Evolutionary conservation across 2,329 filamentous ascomycete genomes (phyloP), one percentile per base, ranked within the genome.

Genomic region (Diaporthe amygdali): DNA sequence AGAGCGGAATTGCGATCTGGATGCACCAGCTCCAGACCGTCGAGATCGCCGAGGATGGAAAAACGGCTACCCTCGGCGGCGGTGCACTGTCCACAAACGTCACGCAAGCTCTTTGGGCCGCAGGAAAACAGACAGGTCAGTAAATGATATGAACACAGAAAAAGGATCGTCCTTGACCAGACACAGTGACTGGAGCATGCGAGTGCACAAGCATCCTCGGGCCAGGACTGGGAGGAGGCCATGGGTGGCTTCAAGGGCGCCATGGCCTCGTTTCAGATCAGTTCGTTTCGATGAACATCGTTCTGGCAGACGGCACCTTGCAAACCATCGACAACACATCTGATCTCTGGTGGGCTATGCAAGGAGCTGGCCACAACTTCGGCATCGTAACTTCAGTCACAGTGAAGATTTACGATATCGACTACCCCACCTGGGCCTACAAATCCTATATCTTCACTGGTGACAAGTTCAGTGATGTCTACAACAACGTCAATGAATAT

Each of bases 351-450:
- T 91, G 88, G 88, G 89, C 83, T 1, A 81, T 91, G 71, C 81
- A 83, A 68, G 89, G 89, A 2, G 88, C 88, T 1, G 88, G 88
- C 1, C 87, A 89, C 74, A 90, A 90, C 77, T 90, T 90, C 71
- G 89, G 88, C 6, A 85, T 90, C 51, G 87, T 90, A 14, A 89
- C 87, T 0, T 84, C 83, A 1, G 78, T 85, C 12, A 84, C 81
- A 0, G 79, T 80, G 0, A 86, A 86, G 74, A 82, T 89, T 44
- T 88, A 86, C 74, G 83, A 87, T 72, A 81, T 81, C 22, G 76
- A 79, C 68, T 69, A 82, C 76, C 71, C 61, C 20, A 74, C 80
- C 68, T 87, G 83, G 83, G 82, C 84, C 2, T 81, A 82, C n/a
- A 79, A 82, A 70, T 84, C 79, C 0, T 78, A 87, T 41, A 79